Conservation (phyloP, 139 green algal genomes). For the Chlorella sp. region DNA sequence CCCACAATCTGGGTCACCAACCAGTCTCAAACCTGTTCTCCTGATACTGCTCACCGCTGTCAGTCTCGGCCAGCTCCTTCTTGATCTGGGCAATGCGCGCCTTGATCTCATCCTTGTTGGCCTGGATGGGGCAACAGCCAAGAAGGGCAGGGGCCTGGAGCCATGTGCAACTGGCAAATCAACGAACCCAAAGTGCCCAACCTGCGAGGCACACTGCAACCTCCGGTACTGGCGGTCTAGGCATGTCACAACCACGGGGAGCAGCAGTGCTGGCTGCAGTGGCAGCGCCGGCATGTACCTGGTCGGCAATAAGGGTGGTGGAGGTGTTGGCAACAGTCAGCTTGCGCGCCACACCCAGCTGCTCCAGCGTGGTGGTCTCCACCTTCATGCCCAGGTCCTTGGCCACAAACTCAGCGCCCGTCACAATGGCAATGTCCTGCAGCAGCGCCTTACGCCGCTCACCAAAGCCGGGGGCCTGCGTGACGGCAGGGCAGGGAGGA, state of each 20-base stretch:
- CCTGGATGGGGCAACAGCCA: background rate
- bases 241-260: constrained; percentile 31
- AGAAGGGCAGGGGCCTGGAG: background rate
- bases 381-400: constrained; percentile 92
- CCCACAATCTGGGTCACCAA: too few relatives aligned
- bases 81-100: constrained; percentile 95
- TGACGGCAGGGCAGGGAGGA: background rate
- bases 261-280: background rate
- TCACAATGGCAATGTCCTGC: constrained; percentile 86
- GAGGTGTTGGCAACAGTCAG: constrained; percentile 77
- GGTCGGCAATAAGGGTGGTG: constrained; percentile 96
- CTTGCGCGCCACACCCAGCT: constrained; percentile 95
- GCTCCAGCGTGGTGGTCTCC: constrained; percentile 81
- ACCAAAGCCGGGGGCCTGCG: constrained; percentile 83
- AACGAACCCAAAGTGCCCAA: background rate
- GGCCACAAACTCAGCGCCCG: constrained; percentile 96
- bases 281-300: constrained; percentile 2
- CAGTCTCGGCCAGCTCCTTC: constrained; percentile 96
- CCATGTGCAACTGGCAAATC: background rate
- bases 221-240: constrained; percentile 91
- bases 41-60: constrained; percentile 56
- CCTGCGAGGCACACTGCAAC: constrained; percentile 68
- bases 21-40: background rate
- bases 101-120: constrained; percentile 96
- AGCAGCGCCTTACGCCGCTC: constrained; percentile 90